Percentiles rank a stretch among this genome's conserved stretches.
phyloP scores from a whole-genome alignment of 495 filamentous ascomycete genomes.

The Neurospora discreta region DNA sequence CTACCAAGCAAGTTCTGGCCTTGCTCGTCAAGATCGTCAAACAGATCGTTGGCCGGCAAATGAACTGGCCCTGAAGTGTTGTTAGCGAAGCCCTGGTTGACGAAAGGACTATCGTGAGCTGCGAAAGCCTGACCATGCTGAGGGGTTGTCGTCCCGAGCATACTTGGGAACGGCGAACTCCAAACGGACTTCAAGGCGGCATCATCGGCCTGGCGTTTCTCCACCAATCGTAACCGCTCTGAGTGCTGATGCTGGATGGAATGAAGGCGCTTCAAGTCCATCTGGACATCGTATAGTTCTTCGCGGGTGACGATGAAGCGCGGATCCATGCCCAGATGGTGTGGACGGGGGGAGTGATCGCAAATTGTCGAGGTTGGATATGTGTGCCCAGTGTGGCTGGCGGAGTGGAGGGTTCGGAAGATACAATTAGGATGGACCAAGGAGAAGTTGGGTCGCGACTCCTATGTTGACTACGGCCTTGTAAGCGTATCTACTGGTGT shows the following conservation, averaged over 20 bases:
- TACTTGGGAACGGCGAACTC: constrained; percentile 76
- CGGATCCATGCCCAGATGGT: constrained; percentile 40
- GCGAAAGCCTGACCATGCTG: constrained; percentile 56
- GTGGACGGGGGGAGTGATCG: neutral
- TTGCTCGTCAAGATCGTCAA: constrained; percentile 71
- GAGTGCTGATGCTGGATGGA: constrained; percentile 65
- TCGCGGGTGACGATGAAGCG: constrained; percentile 44
- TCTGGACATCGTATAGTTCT: constrained; percentile 78
- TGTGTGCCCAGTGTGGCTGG: neutral
- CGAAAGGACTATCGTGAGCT: neutral
- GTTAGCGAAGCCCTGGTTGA: constrained; percentile 16
- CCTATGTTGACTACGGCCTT: neutral
- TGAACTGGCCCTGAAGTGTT: constrained; percentile 52
- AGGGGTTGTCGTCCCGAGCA: constrained; percentile 57
- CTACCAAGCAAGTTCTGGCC: constrained; percentile 57
- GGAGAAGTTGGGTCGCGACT: neutral
- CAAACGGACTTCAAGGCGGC: constrained; percentile 75
- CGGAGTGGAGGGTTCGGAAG: neutral
- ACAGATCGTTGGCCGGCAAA: constrained; percentile 55
- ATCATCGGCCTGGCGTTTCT: constrained; percentile 73
- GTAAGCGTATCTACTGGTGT: neutral
- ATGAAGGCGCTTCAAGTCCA: constrained; percentile 77
- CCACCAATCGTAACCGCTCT: constrained; percentile 68
- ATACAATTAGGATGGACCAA: neutral
- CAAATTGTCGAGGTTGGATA: neutral